Conservation (phyloP, 139 green algal species). For the Picochlorum sp. region DNA sequence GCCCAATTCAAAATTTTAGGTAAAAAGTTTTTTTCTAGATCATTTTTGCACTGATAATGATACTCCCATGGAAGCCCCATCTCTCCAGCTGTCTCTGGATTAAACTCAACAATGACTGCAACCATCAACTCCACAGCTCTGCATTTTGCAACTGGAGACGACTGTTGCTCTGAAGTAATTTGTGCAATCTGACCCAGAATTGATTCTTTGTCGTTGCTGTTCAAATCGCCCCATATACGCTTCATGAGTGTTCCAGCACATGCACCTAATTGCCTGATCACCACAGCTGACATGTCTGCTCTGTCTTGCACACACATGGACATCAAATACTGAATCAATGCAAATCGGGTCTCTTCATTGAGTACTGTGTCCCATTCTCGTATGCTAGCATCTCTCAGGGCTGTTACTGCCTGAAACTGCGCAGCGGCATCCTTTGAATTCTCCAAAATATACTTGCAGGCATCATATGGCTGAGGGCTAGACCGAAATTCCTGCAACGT, state of each 20-base stretch:
- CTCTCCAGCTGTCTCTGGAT: conserved; percentile 43
- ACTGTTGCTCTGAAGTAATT: neutral
- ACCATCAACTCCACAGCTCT: conserved; percentile 33
- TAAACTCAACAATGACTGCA: conserved; percentile 71
- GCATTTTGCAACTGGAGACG: neutral
- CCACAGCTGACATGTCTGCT: neutral
- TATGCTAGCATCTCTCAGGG: conserved; percentile 13
- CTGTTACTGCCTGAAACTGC: conserved; percentile 16
- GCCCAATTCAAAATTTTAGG: conserved; percentile 53
- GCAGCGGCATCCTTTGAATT: conserved; percentile 1
- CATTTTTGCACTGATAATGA: conserved; percentile 60
- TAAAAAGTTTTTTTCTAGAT: conserved; percentile 58
- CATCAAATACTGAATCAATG: neutral
- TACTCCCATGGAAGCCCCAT: conserved; percentile 72
- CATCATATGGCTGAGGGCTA: conserved; percentile 3
- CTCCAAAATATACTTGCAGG: conserved; percentile 5
- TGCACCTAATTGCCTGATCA: neutral
- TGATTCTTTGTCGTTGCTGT: neutral
- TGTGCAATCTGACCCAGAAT: neutral
- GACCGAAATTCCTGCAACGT: conserved; percentile 9
- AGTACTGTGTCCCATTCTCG: neutral
- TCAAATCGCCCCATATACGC: conserved; percentile 5
- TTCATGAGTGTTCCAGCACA: conserved; percentile 3
- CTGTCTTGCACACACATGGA: neutral
- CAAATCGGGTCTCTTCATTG: neutral